Percentiles rank a stretch among this genome's conserved stretches.
These are phyloP conservation scores for Chaetomidium leptoderma DNA, from an alignment of 495 filamentous ascomycete species.

Conservation along the genomic window DNA sequence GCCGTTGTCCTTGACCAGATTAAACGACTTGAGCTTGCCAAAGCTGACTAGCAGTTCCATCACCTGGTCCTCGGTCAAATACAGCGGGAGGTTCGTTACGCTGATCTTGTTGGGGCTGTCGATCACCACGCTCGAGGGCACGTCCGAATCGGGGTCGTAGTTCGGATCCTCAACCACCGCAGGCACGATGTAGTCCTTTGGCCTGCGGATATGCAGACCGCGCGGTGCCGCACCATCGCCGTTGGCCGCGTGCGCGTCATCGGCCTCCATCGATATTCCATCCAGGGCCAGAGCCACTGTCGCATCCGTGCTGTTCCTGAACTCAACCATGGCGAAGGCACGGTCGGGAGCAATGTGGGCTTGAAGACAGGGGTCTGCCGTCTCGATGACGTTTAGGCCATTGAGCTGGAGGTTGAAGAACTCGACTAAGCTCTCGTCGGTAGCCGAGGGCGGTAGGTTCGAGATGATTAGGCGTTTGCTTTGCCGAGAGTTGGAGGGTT, in stretches of 20 bases:
- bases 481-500: slow-evolving; percentile 88
- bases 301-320: slow-evolving; percentile 79
- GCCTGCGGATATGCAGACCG: slow-evolving; percentile 79
- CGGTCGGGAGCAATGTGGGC: slow-evolving; percentile 75
- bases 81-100: slow-evolving; percentile 79
- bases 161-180: slow-evolving; percentile 69
- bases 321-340: slow-evolving; percentile 82
- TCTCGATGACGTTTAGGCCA: slow-evolving; percentile 82
- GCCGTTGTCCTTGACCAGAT: slow-evolving; percentile 79
- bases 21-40: slow-evolving; percentile 88
- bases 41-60: slow-evolving; percentile 85
- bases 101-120: slow-evolving; percentile 95
- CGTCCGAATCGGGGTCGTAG: slow-evolving; percentile 62
- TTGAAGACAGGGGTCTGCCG: slow-evolving; percentile 79
- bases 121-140: slow-evolving; percentile 73
- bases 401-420: slow-evolving; percentile 98
- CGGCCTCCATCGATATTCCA: slow-evolving; percentile 80
- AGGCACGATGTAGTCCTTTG: slow-evolving; percentile 97
- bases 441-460: slow-evolving; percentile 67
- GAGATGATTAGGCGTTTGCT: slow-evolving; percentile 83
- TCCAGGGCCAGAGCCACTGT: slow-evolving; percentile 89
- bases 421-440: slow-evolving; percentile 64
- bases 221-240: slow-evolving; percentile 48
- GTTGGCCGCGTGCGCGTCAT: slow-evolving; percentile 52
- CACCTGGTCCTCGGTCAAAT: slow-evolving; percentile 85